phyloP scores from a whole-genome alignment of 495 filamentous ascomycete genomes.

The Massariosphaeria phaeospora region DNA sequence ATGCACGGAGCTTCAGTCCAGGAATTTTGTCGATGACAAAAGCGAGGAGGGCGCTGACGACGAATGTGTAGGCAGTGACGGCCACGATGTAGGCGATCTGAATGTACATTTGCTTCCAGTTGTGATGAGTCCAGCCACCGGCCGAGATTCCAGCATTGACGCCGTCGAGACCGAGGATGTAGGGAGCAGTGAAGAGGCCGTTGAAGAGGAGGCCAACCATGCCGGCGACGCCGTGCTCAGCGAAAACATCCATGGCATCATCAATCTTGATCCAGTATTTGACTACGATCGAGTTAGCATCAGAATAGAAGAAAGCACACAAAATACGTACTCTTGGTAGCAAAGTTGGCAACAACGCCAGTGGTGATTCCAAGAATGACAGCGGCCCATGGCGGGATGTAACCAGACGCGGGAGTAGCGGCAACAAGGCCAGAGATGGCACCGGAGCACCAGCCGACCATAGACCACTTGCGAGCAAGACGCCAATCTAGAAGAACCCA shows the following conservation, averaged over 20 bases:
- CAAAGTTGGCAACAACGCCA: slow-evolving; percentile 84
- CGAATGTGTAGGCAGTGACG: slow-evolving; percentile 68
- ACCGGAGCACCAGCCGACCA: slow-evolving; percentile 98
- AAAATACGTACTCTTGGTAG: slow-evolving; percentile 65
- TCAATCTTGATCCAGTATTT: slow-evolving; percentile 95
- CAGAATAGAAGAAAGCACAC: background rate
- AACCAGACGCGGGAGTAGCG: slow-evolving; percentile 38
- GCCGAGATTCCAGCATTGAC: slow-evolving; percentile 69
- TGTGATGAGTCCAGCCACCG: slow-evolving; percentile 83
- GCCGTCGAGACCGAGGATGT: slow-evolving; percentile 90
- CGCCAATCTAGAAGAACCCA: slow-evolving; percentile 95
- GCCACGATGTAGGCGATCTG: slow-evolving; percentile 89
- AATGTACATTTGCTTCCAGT: slow-evolving; percentile 85
- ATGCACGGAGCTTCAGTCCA: slow-evolving; percentile 85
- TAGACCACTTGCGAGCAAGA: slow-evolving; percentile 95
- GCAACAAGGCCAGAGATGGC: slow-evolving; percentile 54
- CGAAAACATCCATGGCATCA: slow-evolving; percentile 96
- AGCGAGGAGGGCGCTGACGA: slow-evolving; percentile 77
- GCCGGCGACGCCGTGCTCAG: slow-evolving; percentile 92
- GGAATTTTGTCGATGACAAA: slow-evolving; percentile 81
- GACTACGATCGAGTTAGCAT: slow-evolving; percentile 50
- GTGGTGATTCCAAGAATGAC: slow-evolving; percentile 80
- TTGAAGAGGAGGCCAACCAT: slow-evolving; percentile 93
- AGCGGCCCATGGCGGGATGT: slow-evolving; percentile 84
- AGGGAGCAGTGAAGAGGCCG: slow-evolving; percentile 78